These are phyloP conservation scores for Arabis alpina DNA, from an alignment of 345 rosid species.

Conservation along the genomic window DNA sequence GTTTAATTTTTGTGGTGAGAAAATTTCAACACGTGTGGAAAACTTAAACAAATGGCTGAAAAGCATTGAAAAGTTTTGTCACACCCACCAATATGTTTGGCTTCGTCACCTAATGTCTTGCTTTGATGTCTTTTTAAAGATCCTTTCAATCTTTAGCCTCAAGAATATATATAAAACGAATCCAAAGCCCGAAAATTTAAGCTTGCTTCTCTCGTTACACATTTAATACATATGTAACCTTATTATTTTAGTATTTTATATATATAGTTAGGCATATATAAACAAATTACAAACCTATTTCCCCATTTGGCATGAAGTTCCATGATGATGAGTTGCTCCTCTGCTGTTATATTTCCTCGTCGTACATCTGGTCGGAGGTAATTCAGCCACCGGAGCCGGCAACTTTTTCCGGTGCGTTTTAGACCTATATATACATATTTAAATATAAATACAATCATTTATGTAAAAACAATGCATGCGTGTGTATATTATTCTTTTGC, in stretches of 20 bases:
- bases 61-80: conserved; percentile 8
- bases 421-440: conserved; percentile 49
- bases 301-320: conserved; percentile 86
- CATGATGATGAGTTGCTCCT: conserved; percentile 81
- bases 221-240: conserved; percentile 10
- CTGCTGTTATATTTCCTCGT: conserved; percentile 80
- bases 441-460: not conserved
- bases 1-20: not conserved
- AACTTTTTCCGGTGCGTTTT: conserved; percentile 90
- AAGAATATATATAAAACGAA: conserved; percentile 4
- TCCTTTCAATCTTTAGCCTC: conserved; percentile 6
- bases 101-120: conserved; percentile 19
- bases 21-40: conserved; percentile 13
- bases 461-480: not conserved
- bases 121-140: conserved; percentile 12
- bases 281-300: conserved; percentile 54
- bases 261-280: not conserved
- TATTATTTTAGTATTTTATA: not conserved
- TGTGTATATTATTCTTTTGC: not conserved
- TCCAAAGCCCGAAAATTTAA: conserved; percentile 22
- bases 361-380: conserved; percentile 82
- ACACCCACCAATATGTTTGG: conserved; percentile 22
- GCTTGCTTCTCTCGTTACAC: conserved; percentile 27
- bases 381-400: conserved; percentile 91
- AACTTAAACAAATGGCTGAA: conserved; percentile 8